phyloP scores from a whole-genome alignment of 2,329 filamentous ascomycete genomes.

The Penicillium crustosum region DNA sequence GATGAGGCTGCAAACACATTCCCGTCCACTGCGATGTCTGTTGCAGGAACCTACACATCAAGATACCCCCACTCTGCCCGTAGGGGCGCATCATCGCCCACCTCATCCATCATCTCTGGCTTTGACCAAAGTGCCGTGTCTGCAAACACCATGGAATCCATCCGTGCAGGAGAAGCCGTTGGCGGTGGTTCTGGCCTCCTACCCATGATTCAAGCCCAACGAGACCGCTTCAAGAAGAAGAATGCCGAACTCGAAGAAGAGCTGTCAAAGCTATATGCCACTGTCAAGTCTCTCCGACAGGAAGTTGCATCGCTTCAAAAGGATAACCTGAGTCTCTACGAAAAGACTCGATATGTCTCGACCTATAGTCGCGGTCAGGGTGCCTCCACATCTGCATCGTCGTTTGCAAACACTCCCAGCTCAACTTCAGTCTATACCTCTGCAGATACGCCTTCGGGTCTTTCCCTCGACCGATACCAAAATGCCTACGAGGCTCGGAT shows the following conservation, averaged over 20 bases:
- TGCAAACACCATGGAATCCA: constrained; percentile 55
- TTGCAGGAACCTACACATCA: constrained; percentile 86
- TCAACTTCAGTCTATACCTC: constrained; percentile 66
- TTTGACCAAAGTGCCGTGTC: constrained; percentile 68
- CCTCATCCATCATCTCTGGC: constrained; percentile 97
- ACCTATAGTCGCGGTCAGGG: constrained; percentile 77
- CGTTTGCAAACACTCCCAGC: constrained; percentile 66
- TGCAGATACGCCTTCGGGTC: constrained; percentile 61
- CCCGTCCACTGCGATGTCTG: constrained; percentile 80
- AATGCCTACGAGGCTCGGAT: constrained; percentile 94
- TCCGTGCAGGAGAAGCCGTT: constrained; percentile 65
- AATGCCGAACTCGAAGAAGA: constrained; percentile 89
- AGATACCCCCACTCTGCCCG: constrained; percentile 72
- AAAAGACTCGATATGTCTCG: constrained; percentile 95
- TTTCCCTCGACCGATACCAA: constrained; percentile 79
- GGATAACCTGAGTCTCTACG: constrained; percentile 93
- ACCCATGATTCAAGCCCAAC: constrained; percentile 96
- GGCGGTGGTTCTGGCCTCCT: constrained; percentile 83
- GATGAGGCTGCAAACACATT: constrained; percentile 80
- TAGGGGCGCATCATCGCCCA: constrained; percentile 75
- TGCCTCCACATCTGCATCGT: constrained; percentile 62
- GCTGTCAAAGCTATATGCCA: constrained; percentile 77
- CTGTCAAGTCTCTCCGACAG: constrained; percentile 80
- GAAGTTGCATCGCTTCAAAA: constrained; percentile 91
- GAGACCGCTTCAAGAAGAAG: constrained; percentile 96